Base-by-base conservation (phyloP, 2,329 filamentous ascomycete genomes). In the Phaeomoniella chlamydospora region DNA sequence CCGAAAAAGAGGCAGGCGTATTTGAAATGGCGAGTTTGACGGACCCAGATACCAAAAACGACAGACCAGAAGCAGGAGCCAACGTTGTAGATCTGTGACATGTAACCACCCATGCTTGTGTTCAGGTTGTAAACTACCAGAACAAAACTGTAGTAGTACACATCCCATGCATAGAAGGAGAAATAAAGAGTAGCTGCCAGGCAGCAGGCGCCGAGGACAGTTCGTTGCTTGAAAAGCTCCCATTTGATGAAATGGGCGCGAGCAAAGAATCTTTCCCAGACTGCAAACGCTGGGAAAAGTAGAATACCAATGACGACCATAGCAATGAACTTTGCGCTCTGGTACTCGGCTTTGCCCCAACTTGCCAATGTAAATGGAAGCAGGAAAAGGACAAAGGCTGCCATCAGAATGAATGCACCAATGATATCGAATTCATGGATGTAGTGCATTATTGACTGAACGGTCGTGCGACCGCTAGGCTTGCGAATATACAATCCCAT, bases 341-440 rank as follows among this genome's bases (percentile, higher is more conserved):
- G 41, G 55, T 66, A 71, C n/a, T 52, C 45, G 4, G 57, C 45
- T 5, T 50, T 46, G 13, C 61, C 54, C 16, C 50, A 51, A n/a
- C 48, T 45, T 34, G 59, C 52, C 14, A 83, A 60, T 34, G 61
- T 73, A 55, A 84, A 78, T 0, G 78, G 73, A 12, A 84, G 62
- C 3, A 83, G 64, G 50, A 83, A 70, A 3, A 81, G 56, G 2
- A 73, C 62, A 49, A 77, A 72, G 0, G 73, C 77, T 1, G 58
- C 62, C 36, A 70, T 68, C 31, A 81, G 59, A 2, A 81, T 56
- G n/a, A 78, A 40, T 14, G 77, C 59, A 13, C 77, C 76, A 17
- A 75, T 39, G 2, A 74, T 57, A 62, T 51, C 48, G 37, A 46
- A 49, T 19, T 49, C 35, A 9, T 42, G 19, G 9, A 45, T 29